Conservation (phyloP, 1,139 yeast species). For the Zygosaccharomyces sapae region DNA sequence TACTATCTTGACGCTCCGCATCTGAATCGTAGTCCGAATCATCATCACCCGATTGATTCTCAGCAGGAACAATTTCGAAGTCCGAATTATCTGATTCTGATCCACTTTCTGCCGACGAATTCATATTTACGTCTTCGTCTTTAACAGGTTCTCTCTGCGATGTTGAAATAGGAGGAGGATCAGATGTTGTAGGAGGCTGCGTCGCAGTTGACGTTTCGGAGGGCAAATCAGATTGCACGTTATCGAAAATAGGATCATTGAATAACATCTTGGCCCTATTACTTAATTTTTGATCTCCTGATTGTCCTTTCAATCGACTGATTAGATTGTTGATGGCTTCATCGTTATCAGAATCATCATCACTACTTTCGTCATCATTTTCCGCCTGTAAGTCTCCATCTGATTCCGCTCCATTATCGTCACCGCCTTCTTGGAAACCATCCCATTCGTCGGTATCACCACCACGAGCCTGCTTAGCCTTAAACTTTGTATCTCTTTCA, state of each 20-base stretch:
- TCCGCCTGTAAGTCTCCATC: slow-evolving; percentile 40
- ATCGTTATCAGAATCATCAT: slow-evolving; percentile 53
- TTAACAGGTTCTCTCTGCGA: slow-evolving; percentile 11
- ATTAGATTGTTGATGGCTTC: slow-evolving; percentile 64
- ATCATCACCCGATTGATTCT: slow-evolving; percentile 37
- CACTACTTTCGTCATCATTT: slow-evolving; percentile 39
- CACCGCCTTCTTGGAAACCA: slow-evolving; percentile 54
- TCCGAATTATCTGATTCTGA: slow-evolving; percentile 39
- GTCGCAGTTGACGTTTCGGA: background rate
- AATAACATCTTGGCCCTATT: slow-evolving; percentile 72
- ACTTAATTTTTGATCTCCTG: slow-evolving; percentile 53
- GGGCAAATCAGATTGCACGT: slow-evolving; percentile 47
- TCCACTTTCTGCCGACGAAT: slow-evolving; percentile 29
- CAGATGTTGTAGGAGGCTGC: background rate
- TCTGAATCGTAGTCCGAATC: slow-evolving; percentile 46
- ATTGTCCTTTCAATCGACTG: slow-evolving; percentile 49
- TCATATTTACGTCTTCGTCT: slow-evolving; percentile 17
- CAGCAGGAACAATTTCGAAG: slow-evolving; percentile 54
- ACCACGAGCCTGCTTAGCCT: slow-evolving; percentile 79
- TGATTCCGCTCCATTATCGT: slow-evolving; percentile 26
- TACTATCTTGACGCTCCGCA: slow-evolving; percentile 43
- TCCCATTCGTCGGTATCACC: slow-evolving; percentile 82
- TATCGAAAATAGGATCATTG: slow-evolving; percentile 71
- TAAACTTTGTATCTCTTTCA: slow-evolving; percentile 73
- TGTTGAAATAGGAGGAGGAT: no score